A percentile compares a stretch with the other conserved stretches of the same genome.
phyloP scores from a whole-genome alignment of 2,329 filamentous ascomycete species.

The Neoascochyta sp. region DNA sequence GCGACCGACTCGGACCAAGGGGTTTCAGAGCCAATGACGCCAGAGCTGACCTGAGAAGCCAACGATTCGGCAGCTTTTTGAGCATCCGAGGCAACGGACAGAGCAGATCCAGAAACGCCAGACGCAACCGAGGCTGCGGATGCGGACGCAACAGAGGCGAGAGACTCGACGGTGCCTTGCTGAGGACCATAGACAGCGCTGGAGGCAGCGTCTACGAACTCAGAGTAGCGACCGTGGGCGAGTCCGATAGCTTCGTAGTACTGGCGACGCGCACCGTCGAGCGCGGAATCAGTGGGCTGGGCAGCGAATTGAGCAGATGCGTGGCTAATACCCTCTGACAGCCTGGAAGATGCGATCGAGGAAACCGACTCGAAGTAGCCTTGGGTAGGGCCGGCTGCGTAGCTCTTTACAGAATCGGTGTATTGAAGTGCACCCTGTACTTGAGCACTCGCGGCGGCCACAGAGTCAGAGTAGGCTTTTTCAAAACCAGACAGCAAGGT shows the following conservation, averaged over 20 bases:
- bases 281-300: constrained; percentile 53
- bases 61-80: constrained; percentile 47
- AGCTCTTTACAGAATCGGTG: constrained; percentile 40
- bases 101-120: constrained; percentile 45
- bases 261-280: constrained; percentile 60
- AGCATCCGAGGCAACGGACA: constrained; percentile 46
- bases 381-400: constrained; percentile 42
- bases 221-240: constrained; percentile 74
- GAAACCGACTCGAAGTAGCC: constrained; percentile 56
- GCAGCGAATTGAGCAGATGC: constrained; percentile 69
- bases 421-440: constrained; percentile 54
- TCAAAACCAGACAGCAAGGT: constrained; percentile 67
- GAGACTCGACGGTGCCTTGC: constrained; percentile 32
- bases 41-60: constrained; percentile 46
- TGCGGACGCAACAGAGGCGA: constrained; percentile 39
- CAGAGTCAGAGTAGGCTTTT: constrained; percentile 63
- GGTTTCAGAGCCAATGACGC: constrained; percentile 47
- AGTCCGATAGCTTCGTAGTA: constrained; percentile 77
- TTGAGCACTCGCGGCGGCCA: constrained; percentile 59
- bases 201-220: constrained; percentile 69
- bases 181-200: constrained; percentile 59
- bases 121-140: constrained; percentile 42
- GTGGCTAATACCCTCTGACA: constrained; percentile 66
- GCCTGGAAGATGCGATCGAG: constrained; percentile 65
- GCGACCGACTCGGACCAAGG: constrained; percentile 53